Evolutionary conservation across 495 filamentous ascomycete genomes (phyloP).

Genomic region (Neurospora sp.): DNA sequence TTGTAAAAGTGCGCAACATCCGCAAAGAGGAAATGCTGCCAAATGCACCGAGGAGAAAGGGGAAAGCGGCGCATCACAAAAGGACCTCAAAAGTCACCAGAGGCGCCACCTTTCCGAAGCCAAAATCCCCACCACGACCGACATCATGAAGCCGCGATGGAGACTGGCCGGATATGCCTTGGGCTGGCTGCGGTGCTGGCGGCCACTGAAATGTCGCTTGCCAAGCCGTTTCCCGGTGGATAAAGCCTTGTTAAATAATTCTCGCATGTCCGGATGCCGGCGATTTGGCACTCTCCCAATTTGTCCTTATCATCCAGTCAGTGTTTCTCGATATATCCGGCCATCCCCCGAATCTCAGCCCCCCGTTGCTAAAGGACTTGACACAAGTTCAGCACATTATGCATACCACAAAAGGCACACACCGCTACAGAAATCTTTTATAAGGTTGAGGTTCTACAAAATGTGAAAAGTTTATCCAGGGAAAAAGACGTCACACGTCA

Average conservation of each 20-base stretch:
- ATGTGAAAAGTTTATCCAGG: background rate
- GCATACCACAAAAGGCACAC: background rate
- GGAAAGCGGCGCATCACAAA: background rate
- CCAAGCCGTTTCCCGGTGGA: background rate
- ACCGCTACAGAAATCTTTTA: background rate
- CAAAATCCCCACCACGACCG: background rate
- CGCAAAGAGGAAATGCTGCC: background rate
- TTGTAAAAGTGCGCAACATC: background rate
- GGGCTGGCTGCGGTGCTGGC: background rate
- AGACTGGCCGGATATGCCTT: background rate
- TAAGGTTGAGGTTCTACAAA: background rate
- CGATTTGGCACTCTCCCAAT: background rate
- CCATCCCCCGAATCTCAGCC: background rate
- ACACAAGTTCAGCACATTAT: background rate
- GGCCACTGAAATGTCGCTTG: background rate
- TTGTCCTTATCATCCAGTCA: background rate
- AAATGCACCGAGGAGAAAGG: background rate
- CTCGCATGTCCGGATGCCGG: background rate
- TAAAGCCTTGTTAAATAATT: background rate
- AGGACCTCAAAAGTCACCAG: background rate
- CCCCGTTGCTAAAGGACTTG: background rate
- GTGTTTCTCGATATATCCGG: background rate
- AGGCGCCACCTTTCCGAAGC: background rate
- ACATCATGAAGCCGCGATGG: background rate
- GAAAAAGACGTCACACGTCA: background rate